Evolutionary conservation across 2,329 filamentous ascomycete genomes (phyloP).

Genomic region (Cercospora sesami): DNA sequence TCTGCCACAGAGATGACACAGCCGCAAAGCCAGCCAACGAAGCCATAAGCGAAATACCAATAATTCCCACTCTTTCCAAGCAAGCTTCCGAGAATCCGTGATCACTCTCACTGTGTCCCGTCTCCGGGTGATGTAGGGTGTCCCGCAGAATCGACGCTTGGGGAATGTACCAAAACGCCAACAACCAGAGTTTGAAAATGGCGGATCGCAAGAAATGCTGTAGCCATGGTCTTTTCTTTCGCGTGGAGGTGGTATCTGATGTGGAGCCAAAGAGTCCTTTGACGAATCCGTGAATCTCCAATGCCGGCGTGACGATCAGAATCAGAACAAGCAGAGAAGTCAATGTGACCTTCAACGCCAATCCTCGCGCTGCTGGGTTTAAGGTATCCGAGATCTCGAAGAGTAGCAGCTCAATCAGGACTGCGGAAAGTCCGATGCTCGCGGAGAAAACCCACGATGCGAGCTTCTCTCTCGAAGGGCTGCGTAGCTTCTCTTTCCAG

Average conservation of each 20-base stretch:
- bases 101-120: conserved; percentile 37
- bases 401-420: conserved; percentile 76
- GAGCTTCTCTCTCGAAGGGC: conserved; percentile 41
- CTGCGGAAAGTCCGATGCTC: conserved; percentile 73
- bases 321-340: conserved; percentile 70
- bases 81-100: conserved; percentile 57
- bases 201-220: conserved; percentile 53
- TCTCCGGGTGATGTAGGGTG: conserved; percentile 46
- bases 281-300: conserved; percentile 64
- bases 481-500: conserved; percentile 24
- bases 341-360: conserved; percentile 69
- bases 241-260: conserved; percentile 62
- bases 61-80: conserved; percentile 71
- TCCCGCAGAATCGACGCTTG: conserved; percentile 39
- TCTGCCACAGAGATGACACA: conserved; percentile 85
- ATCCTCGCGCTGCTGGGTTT: conserved; percentile 64
- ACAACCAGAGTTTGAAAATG: conserved; percentile 68
- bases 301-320: conserved; percentile 72
- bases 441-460: conserved; percentile 65
- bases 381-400: conserved; percentile 79
- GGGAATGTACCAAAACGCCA: conserved; percentile 66
- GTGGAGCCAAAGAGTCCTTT: conserved; percentile 59
- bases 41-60: conserved; percentile 84
- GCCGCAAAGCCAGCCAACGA: conserved; percentile 85
- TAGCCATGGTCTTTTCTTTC: conserved; percentile 58